Evolutionary conservation across 1,284 basidiomycete genomes (phyloP).

Genomic region (Apiotrichum sp.): DNA sequence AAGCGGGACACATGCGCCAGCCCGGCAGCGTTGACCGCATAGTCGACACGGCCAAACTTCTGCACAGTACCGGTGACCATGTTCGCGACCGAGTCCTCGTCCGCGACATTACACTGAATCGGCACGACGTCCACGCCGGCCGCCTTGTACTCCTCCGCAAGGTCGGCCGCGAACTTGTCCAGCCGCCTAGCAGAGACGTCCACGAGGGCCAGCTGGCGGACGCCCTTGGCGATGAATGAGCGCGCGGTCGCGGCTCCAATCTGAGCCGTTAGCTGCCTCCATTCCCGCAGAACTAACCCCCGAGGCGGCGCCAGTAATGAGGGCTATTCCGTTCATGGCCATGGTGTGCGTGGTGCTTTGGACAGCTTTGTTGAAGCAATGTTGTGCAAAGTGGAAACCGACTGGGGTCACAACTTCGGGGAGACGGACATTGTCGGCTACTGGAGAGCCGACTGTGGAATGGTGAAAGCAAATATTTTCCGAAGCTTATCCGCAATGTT

Average conservation of each 20-base stretch:
- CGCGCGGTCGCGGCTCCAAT: slow-evolving; percentile 13
- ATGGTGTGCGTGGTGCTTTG: too few relatives aligned
- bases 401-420: too few relatives aligned
- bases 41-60: slow-evolving; percentile 29
- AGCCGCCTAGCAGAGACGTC: slow-evolving; percentile 1
- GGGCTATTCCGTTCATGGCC: slow-evolving; percentile 12
- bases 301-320: slow-evolving; percentile 15
- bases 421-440: too few relatives aligned
- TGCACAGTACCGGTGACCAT: slow-evolving; percentile 1
- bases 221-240: slow-evolving; percentile 6
- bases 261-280: neutral
- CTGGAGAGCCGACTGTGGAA: too few relatives aligned
- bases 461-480: too few relatives aligned
- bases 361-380: too few relatives aligned
- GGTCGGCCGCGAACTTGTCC: neutral
- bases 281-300: slow-evolving; percentile 7
- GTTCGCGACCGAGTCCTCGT: slow-evolving; percentile 2
- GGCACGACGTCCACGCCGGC: slow-evolving; percentile 1
- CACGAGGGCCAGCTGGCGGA: slow-evolving; percentile 5
- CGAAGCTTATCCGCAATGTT: too few relatives aligned
- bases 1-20: slow-evolving; percentile 18
- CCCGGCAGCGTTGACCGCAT: slow-evolving; percentile 32
- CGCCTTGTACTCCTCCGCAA: neutral
- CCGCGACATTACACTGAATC: slow-evolving; percentile 9
- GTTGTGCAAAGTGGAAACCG: too few relatives aligned